Conservation (phyloP, 2,329 filamentous ascomycete species). For the Dactylellina haptotyla region DNA sequence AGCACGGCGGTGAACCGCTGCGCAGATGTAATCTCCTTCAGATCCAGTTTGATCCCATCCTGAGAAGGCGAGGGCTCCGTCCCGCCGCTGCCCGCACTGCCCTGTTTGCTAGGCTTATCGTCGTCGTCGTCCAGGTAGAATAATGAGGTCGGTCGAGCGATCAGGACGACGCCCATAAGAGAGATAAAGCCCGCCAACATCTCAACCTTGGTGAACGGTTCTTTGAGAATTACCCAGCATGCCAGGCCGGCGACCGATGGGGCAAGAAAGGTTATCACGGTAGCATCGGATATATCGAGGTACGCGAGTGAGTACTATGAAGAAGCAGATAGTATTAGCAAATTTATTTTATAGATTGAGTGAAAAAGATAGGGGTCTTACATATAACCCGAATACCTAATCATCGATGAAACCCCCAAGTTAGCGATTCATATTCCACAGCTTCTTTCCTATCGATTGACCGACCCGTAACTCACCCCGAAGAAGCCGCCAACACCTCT, state of each 20-base stretch:
- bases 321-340: constrained; percentile 10
- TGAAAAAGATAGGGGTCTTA: constrained; percentile 57
- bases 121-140: constrained; percentile 61
- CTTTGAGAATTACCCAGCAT: constrained; percentile 77
- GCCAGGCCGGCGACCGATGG: constrained; percentile 82
- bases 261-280: constrained; percentile 86
- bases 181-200: constrained; percentile 80
- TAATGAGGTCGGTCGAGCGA: constrained; percentile 75
- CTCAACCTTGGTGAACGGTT: constrained; percentile 81
- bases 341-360: constrained; percentile 13
- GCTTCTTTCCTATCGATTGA: too few relatives aligned
- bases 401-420: background rate
- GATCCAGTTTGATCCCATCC: constrained; percentile 52
- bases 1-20: constrained; percentile 77
- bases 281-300: constrained; percentile 84
- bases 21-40: constrained; percentile 64
- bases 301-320: constrained; percentile 73
- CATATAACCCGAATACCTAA: constrained; percentile 57
- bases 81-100: constrained; percentile 54
- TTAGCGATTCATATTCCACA: too few relatives aligned
- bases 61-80: constrained; percentile 57
- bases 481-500: constrained; percentile 72
- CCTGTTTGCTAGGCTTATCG: constrained; percentile 39
- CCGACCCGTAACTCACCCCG: constrained; percentile 26
- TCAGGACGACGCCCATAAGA: constrained; percentile 81